Conservation (phyloP, 495 filamentous ascomycete species). For the Entonaema liquescens region DNA sequence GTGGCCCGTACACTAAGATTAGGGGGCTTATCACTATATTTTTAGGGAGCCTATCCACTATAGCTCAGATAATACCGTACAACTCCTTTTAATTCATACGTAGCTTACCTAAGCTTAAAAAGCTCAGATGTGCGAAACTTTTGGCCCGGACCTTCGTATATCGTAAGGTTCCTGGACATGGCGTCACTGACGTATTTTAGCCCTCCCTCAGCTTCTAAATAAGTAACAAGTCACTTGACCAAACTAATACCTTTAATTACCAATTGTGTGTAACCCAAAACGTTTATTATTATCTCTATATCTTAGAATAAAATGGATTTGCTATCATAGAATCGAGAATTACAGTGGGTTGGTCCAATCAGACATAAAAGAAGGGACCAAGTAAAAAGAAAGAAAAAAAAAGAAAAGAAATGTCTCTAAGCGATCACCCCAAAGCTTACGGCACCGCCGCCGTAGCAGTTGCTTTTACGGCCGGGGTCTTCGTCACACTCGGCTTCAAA, state of each 20-base stretch:
- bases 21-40: too few relatives aligned
- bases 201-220: not conserved
- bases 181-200: slow-evolving; percentile 6
- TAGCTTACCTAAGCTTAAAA: too few relatives aligned
- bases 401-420: slow-evolving; percentile 57
- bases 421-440: slow-evolving; percentile 63
- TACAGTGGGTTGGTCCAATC: not conserved
- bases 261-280: not conserved
- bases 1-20: too few relatives aligned
- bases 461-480: slow-evolving; percentile 77
- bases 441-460: slow-evolving; percentile 67
- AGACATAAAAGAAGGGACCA: not conserved
- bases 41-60: too few relatives aligned
- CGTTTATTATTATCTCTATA: not conserved
- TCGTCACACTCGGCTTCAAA: slow-evolving; percentile 77
- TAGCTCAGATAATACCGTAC: too few relatives aligned
- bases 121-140: too few relatives aligned
- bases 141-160: too few relatives aligned
- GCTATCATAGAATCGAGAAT: not conserved
- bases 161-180: not conserved
- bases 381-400: slow-evolving; percentile 1
- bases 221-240: not conserved
- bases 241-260: not conserved
- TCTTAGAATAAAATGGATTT: not conserved
- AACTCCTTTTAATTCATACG: too few relatives aligned